Evolutionary conservation across 306 rosid species (phyloP), one percentile per base, ranked within the genome.

Genomic region (Purshia tridentata): DNA sequence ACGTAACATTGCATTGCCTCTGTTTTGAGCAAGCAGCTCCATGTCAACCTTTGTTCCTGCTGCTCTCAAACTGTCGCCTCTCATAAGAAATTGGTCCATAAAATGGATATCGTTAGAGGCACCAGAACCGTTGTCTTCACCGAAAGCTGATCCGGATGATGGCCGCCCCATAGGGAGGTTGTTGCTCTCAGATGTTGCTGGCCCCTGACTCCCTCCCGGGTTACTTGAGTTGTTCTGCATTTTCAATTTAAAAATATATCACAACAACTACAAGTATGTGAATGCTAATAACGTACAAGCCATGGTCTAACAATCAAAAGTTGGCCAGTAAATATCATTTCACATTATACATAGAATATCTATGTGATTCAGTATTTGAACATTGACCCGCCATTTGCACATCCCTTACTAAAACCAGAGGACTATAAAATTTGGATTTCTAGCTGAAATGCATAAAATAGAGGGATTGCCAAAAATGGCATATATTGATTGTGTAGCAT

Each of bases 1-100:
- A 59, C 95, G 91, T 49, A 83, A 88, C 95, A 89, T 89, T 15
- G 95, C 95, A 6, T 83, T 79, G 67, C 90, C 91, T 77, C 95
- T 67, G 73, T 87, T 89, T 67, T 85, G 84, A 6, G 90, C 88
- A 75, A 85, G 70, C 20, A 82, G 69, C 81, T 88, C 89, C 63
- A 65, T 65, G 61, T 80, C 81, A 9, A 76, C 80, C 78, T 85
- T 81, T 37, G 81, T 74, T 20, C 81, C 87, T 53, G 77, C 66
- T 2, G 84, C 79, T 66, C 69, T 73, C 58, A 81, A 29, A 50
- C 76, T 42, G 40, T 84, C 88, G 44, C 76, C 82, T 41, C 82
- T 67, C 6, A 75, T 19, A 13, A 82, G 74, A 50, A 81, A 22
- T 66, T 67, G 83, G 47, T 86, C 88, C 60, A 19, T 73, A 5